Conservation (phyloP, 768 basidiomycete species). For the Termitomyces heimii region DNA sequence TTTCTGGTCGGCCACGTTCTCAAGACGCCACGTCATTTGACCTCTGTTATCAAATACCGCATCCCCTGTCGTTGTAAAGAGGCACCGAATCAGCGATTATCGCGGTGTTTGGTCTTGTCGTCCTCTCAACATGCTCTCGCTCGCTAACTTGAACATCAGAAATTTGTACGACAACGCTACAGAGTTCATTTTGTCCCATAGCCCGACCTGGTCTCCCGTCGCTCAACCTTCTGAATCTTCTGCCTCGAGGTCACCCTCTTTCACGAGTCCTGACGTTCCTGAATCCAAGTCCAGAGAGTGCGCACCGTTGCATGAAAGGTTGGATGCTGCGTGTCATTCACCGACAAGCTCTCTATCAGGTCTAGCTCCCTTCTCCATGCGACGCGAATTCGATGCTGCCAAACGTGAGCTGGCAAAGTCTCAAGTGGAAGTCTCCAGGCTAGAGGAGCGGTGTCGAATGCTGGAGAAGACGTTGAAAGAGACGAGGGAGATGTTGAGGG, state of each 20-base stretch:
- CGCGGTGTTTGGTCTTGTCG: slow-evolving; percentile 30
- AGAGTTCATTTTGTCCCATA: slow-evolving; percentile 51
- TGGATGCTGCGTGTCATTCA: slow-evolving; percentile 40
- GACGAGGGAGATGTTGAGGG: slow-evolving; percentile 51
- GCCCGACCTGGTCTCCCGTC: slow-evolving; percentile 25
- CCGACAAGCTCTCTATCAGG: slow-evolving; percentile 37
- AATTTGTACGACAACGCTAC: slow-evolving; percentile 47
- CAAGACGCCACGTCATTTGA: slow-evolving; percentile 10
- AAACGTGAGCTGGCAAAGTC: slow-evolving; percentile 51
- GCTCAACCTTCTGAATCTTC: slow-evolving; percentile 23
- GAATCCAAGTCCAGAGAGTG: slow-evolving; percentile 38
- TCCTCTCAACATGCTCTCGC: slow-evolving; percentile 35
- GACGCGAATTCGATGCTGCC: slow-evolving; percentile 51
- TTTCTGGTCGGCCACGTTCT: slow-evolving; percentile 8
- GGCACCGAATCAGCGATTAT: slow-evolving; percentile 30
- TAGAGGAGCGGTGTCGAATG: slow-evolving; percentile 57
- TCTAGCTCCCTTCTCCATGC: slow-evolving; percentile 36
- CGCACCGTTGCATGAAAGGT: slow-evolving; percentile 40
- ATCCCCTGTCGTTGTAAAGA: slow-evolving; percentile 13
- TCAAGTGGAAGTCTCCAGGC: slow-evolving; percentile 44
- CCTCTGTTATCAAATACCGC: slow-evolving; percentile 13
- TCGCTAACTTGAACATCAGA: slow-evolving; percentile 40
- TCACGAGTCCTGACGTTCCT: slow-evolving; percentile 26
- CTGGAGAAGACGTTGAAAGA: slow-evolving; percentile 63
- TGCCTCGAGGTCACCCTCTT: slow-evolving; percentile 10